A percentile compares a stretch with the other conserved stretches of the same genome.
These are phyloP conservation scores for Apiospora kogelbergensis DNA, from an alignment of 2,329 filamentous ascomycete genomes.

Conservation along the genomic window DNA sequence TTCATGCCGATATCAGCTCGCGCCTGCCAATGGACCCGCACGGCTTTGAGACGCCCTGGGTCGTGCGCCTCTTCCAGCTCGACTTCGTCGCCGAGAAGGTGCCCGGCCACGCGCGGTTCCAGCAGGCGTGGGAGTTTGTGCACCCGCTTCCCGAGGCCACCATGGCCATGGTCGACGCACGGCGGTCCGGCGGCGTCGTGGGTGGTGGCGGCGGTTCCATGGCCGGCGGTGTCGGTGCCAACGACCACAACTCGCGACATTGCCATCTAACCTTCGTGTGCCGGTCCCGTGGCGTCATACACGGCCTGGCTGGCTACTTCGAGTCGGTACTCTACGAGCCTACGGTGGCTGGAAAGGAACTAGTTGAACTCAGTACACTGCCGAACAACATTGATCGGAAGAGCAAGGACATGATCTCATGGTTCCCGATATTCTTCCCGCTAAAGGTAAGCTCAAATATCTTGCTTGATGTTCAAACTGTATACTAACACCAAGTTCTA, in stretches of 20 bases:
- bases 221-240: slow-evolving; percentile 74
- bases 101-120: slow-evolving; percentile 62
- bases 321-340: slow-evolving; percentile 87
- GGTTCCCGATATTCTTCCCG: slow-evolving; percentile 99
- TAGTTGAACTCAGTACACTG: slow-evolving; percentile 87
- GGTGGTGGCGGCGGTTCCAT: slow-evolving; percentile 71
- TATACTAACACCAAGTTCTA: slow-evolving; percentile 34
- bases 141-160: slow-evolving; percentile 68
- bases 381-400: slow-evolving; percentile 89
- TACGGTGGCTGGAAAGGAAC: slow-evolving; percentile 36
- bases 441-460: slow-evolving; percentile 66
- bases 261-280: slow-evolving; percentile 78
- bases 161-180: slow-evolving; percentile 53
- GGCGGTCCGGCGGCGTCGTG: slow-evolving; percentile 63
- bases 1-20: slow-evolving; percentile 76
- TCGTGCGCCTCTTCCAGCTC: slow-evolving; percentile 86
- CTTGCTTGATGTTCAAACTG: background rate
- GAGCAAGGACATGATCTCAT: slow-evolving; percentile 97
- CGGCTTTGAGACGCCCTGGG: slow-evolving; percentile 89
- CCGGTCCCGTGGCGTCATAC: slow-evolving; percentile 76
- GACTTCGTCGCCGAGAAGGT: slow-evolving; percentile 75
- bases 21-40: slow-evolving; percentile 61
- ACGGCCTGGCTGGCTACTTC: slow-evolving; percentile 93
- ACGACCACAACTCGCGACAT: slow-evolving; percentile 87
- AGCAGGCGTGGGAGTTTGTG: slow-evolving; percentile 77